These are phyloP conservation scores for Arthrobotrys conoides DNA, from an alignment of 2,329 filamentous ascomycete genomes.

Conservation along the genomic window DNA sequence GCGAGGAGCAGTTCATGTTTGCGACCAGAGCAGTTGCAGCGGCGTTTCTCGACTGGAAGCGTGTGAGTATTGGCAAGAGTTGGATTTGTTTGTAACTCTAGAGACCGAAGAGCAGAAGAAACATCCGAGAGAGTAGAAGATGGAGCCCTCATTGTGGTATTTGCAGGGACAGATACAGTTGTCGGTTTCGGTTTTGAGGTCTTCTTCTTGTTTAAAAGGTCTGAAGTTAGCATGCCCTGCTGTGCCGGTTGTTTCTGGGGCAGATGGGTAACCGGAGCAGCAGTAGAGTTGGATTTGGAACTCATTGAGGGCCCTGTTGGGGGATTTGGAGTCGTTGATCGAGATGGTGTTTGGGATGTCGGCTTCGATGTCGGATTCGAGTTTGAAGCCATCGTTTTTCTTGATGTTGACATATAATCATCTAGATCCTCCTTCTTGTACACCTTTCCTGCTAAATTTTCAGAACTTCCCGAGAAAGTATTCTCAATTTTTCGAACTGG, in stretches of 20 bases:
- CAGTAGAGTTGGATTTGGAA: background rate
- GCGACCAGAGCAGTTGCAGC: constrained; percentile 89
- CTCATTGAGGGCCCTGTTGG: background rate
- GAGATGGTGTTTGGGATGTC: constrained; percentile 39
- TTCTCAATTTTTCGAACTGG: constrained; percentile 69
- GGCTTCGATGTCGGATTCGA: constrained; percentile 31
- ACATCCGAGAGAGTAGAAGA: constrained; percentile 80
- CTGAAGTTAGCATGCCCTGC: constrained; percentile 82
- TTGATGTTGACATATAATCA: constrained; percentile 72
- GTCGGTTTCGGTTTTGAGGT: constrained; percentile 71
- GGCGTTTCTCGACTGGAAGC: constrained; percentile 70
- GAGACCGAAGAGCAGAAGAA: constrained; percentile 84
- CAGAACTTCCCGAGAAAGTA: constrained; percentile 65
- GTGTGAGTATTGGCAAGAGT: constrained; percentile 70
- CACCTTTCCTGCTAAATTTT: constrained; percentile 71
- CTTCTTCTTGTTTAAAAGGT: constrained; percentile 76
- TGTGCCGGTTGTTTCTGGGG: constrained; percentile 71
- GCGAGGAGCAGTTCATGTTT: constrained; percentile 90
- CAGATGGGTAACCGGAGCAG: constrained; percentile 11
- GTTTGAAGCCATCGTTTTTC: constrained; percentile 56
- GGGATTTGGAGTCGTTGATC: constrained; percentile 51
- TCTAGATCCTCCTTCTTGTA: constrained; percentile 73
- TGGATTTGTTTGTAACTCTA: constrained; percentile 94
- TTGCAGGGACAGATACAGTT: constrained; percentile 74
- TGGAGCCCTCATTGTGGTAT: constrained; percentile 84